Evolutionary conservation across 176 grass and related monocot genomes (phyloP).

Genomic region (Canna indica): DNA sequence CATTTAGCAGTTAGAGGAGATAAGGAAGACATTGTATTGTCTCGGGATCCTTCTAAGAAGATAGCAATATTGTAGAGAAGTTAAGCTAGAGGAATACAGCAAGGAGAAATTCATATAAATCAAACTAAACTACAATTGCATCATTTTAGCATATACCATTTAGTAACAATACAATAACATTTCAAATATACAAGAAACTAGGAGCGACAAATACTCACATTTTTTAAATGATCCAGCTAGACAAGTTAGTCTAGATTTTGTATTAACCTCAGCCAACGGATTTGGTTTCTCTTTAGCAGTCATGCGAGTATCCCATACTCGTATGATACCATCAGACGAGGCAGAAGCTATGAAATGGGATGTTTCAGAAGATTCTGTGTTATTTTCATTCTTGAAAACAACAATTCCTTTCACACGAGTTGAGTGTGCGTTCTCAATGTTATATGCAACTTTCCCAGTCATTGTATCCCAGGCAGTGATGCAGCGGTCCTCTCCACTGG

Average conservation of each 20-base stretch:
- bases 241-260: slow-evolving; percentile 89
- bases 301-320: slow-evolving; percentile 74
- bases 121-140: background rate
- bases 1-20: no score
- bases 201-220: slow-evolving; percentile 41
- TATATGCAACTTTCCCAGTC: slow-evolving; percentile 55
- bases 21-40: no score
- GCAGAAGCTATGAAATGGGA: slow-evolving; percentile 64
- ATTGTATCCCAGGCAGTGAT: slow-evolving; percentile 75
- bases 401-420: slow-evolving; percentile 78
- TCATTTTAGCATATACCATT: background rate
- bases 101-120: no score
- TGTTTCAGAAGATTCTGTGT: slow-evolving; percentile 25
- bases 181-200: background rate
- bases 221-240: slow-evolving; percentile 70
- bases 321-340: slow-evolving; percentile 81
- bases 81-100: no score
- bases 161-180: background rate
- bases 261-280: slow-evolving; percentile 73
- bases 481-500: slow-evolving; percentile 66
- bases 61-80: no score
- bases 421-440: slow-evolving; percentile 62
- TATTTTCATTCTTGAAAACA: slow-evolving; percentile 29
- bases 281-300: slow-evolving; percentile 41
- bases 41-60: background rate